Percentiles rank a stretch among this genome's conserved stretches.
phyloP scores from a whole-genome alignment of 805 yeast genomes.

The Metschnikowia cerradonensis region DNA sequence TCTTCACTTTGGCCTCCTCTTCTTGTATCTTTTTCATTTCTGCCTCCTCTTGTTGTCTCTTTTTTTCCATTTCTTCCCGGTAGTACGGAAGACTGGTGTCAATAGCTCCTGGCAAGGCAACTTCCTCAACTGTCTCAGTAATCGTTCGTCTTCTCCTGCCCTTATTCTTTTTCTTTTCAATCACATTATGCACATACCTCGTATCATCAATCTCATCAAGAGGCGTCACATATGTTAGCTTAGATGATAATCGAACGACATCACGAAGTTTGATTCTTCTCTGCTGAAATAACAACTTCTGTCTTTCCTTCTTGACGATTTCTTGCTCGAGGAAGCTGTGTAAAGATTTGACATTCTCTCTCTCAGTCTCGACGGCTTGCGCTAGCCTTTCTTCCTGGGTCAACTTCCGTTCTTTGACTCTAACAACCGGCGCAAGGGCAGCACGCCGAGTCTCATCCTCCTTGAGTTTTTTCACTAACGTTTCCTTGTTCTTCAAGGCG shows the following conservation, averaged over 20 bases:
- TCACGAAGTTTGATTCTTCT: constrained; percentile 58
- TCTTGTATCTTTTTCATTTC: constrained; percentile 6
- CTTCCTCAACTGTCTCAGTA: constrained; percentile 22
- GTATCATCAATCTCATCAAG: constrained; percentile 55
- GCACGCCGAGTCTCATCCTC: constrained; percentile 61
- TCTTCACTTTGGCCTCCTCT: neutral
- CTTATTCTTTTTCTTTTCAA: constrained; percentile 31
- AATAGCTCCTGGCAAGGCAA: constrained; percentile 31
- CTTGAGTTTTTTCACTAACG: constrained; percentile 67
- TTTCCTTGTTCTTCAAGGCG: constrained; percentile 72
- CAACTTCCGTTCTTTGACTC: constrained; percentile 44
- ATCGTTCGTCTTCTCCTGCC: constrained; percentile 41
- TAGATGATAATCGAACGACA: constrained; percentile 50
- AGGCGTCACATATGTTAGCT: constrained; percentile 55
- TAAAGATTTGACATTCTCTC: constrained; percentile 66
- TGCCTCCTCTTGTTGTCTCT: constrained; percentile 21
- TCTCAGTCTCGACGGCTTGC: constrained; percentile 88
- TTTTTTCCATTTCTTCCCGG: constrained; percentile 23
- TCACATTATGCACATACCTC: constrained; percentile 36
- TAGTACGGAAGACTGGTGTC: constrained; percentile 25
- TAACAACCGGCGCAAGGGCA: constrained; percentile 40
- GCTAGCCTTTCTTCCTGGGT: constrained; percentile 70
- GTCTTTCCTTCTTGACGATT: constrained; percentile 69
- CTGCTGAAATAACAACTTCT: constrained; percentile 67
- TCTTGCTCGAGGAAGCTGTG: constrained; percentile 83